A percentile compares a stretch with the other conserved stretches of the same genome.
These are phyloP conservation scores for Trichoderma sp. DNA, from an alignment of 2,329 filamentous ascomycete genomes.

Conservation along the genomic window DNA sequence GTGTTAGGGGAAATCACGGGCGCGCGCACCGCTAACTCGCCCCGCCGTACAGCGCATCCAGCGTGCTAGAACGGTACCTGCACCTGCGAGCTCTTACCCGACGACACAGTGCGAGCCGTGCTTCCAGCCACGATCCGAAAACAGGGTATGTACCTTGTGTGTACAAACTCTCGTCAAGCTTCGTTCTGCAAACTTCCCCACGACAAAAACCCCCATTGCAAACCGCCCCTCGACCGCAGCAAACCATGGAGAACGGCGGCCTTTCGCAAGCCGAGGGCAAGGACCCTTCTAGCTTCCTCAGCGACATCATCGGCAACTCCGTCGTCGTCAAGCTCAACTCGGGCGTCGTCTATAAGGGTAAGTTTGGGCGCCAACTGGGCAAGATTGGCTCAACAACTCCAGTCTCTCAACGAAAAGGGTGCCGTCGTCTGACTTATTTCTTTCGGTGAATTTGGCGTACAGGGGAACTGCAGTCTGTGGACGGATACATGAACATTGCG, in stretches of 20 bases:
- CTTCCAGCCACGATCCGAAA: background rate
- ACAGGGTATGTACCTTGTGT: background rate
- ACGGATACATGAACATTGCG: conserved; percentile 99
- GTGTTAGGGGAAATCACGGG: conserved; percentile 3
- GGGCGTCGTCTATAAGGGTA: conserved; percentile 97
- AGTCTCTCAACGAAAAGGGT: background rate
- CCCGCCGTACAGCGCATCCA: conserved; percentile 4
- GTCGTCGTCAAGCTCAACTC: conserved; percentile 98
- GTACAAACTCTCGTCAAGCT: background rate
- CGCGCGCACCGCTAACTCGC: conserved; percentile 12
- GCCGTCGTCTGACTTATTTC: background rate
- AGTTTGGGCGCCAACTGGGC: conserved; percentile 21
- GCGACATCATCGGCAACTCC: conserved; percentile 88
- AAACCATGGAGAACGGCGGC: conserved; percentile 71
- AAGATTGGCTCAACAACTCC: background rate
- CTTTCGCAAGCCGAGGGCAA: conserved; percentile 67
- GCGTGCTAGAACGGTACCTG: background rate
- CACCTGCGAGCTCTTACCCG: background rate
- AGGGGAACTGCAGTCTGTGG: conserved; percentile 95
- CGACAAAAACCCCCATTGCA: background rate
- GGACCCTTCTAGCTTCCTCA: conserved; percentile 89
- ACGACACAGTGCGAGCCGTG: conserved; percentile 21
- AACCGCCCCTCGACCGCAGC: conserved; percentile 4
- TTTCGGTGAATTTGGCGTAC: background rate
- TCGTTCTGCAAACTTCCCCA: conserved; percentile 10